Percentiles rank a stretch among this genome's conserved stretches.
These are phyloP conservation scores for Apiospora sp. DNA, from an alignment of 2,329 filamentous ascomycete species.

Conservation along the genomic window DNA sequence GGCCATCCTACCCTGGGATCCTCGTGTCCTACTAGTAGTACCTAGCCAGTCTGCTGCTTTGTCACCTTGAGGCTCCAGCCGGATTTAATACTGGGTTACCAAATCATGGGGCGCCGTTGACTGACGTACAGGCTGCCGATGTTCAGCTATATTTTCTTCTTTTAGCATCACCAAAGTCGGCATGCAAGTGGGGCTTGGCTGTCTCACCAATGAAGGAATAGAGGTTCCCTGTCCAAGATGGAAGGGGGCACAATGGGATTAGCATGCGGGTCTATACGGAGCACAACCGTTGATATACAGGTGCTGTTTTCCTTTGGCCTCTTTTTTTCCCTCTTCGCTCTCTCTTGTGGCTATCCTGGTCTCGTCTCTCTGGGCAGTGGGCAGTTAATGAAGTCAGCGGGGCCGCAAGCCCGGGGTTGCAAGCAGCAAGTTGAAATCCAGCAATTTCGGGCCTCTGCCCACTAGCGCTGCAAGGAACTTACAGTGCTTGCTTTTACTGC, in stretches of 20 bases:
- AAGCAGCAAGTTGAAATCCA: neutral
- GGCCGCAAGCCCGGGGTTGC: conserved; percentile 12
- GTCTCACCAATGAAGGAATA: neutral
- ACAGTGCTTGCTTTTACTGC: conserved; percentile 7
- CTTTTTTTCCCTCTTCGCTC: neutral
- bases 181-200: neutral
- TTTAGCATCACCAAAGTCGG: neutral
- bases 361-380: conserved; percentile 1
- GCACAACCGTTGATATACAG: conserved; percentile 3
- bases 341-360: neutral
- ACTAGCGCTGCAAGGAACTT: conserved; percentile 17
- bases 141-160: conserved; percentile 8
- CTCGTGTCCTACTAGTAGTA: neutral
- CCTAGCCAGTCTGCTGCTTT: neutral
- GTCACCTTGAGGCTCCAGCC: neutral
- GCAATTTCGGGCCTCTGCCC: conserved; percentile 13
- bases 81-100: neutral
- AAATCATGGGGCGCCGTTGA: neutral
- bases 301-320: neutral
- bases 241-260: conserved; percentile 1
- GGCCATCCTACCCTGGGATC: neutral
- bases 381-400: conserved; percentile 21
- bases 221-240: neutral
- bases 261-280: conserved; percentile 8
- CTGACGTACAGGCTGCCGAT: conserved; percentile 1